phyloP scores from a whole-genome alignment of 2,329 filamentous ascomycete genomes.

The Talaromyces piceae region DNA sequence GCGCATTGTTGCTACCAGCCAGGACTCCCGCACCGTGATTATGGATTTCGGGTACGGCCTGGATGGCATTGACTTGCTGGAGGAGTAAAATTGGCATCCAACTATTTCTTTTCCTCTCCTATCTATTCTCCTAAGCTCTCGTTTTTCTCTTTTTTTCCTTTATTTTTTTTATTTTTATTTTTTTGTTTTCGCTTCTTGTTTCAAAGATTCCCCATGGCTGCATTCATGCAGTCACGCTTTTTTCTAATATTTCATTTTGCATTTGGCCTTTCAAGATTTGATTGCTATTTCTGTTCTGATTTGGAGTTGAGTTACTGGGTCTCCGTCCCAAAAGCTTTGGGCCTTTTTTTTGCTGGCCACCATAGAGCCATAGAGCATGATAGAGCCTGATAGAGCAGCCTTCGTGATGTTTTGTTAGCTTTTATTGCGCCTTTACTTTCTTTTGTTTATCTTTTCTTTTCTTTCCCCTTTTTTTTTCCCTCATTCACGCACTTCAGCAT shows the following conservation, averaged over 20 bases:
- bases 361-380: not conserved
- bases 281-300: slow-evolving; percentile 26
- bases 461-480: not conserved
- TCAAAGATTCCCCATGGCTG: slow-evolving; percentile 7
- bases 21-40: slow-evolving; percentile 85
- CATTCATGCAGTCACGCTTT: not conserved
- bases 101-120: slow-evolving; percentile 1
- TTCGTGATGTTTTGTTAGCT: not conserved
- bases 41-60: slow-evolving; percentile 76
- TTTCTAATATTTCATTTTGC: not conserved
- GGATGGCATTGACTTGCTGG: slow-evolving; percentile 46
- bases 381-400: not conserved
- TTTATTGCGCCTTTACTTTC: not conserved
- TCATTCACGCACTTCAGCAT: not conserved
- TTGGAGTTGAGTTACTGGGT: not conserved
- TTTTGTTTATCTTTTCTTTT: not conserved
- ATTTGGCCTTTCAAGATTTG: slow-evolving; percentile 23
- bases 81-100: slow-evolving; percentile 33
- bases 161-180: slow-evolving; percentile 13
- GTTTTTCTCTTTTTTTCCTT: too few relatives aligned
- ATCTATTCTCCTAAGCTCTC: slow-evolving; percentile 9
- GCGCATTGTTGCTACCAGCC: slow-evolving; percentile 87
- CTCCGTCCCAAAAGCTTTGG: slow-evolving; percentile 16
- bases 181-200: slow-evolving; percentile 8
- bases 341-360: slow-evolving; percentile 7